These are phyloP conservation scores for Floccularia luteovirens DNA, from an alignment of 768 basidiomycete species.

Conservation along the genomic window DNA sequence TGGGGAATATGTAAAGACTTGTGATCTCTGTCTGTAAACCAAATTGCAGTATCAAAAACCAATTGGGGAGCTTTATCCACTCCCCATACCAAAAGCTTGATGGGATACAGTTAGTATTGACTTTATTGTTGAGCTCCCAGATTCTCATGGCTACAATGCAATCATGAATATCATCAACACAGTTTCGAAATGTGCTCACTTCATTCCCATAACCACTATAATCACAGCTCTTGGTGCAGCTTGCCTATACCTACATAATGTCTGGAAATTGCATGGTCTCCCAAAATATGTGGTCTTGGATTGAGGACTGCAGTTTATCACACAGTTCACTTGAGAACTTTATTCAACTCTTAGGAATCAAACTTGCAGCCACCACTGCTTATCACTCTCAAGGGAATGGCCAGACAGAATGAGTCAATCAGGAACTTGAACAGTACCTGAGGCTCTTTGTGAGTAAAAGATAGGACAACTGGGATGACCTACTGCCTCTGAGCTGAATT, in stretches of 20 bases:
- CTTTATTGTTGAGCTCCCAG: slow-evolving; percentile 8
- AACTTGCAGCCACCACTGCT: neutral
- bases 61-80: slow-evolving; percentile 7
- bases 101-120: slow-evolving; percentile 5
- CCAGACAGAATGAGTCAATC: slow-evolving; percentile 18
- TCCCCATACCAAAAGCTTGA: slow-evolving; percentile 5
- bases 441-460: slow-evolving; percentile 13
- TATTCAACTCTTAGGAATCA: neutral
- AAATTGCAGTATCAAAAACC: slow-evolving; percentile 2
- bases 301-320: slow-evolving; percentile 4
- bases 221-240: slow-evolving; percentile 1
- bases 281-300: slow-evolving; percentile 1
- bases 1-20: slow-evolving; percentile 1
- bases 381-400: slow-evolving; percentile 8
- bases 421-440: slow-evolving; percentile 17
- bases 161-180: slow-evolving; percentile 4
- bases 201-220: slow-evolving; percentile 1
- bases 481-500: slow-evolving; percentile 18
- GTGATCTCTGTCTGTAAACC: slow-evolving; percentile 1
- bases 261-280: slow-evolving; percentile 2
- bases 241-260: slow-evolving; percentile 1
- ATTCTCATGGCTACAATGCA: slow-evolving; percentile 2
- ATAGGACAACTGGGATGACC: slow-evolving; percentile 17
- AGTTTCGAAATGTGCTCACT: slow-evolving; percentile 4
- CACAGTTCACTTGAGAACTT: slow-evolving; percentile 1